phyloP scores from a whole-genome alignment of 306 rosid species.

The Lagenaria siceraria region DNA sequence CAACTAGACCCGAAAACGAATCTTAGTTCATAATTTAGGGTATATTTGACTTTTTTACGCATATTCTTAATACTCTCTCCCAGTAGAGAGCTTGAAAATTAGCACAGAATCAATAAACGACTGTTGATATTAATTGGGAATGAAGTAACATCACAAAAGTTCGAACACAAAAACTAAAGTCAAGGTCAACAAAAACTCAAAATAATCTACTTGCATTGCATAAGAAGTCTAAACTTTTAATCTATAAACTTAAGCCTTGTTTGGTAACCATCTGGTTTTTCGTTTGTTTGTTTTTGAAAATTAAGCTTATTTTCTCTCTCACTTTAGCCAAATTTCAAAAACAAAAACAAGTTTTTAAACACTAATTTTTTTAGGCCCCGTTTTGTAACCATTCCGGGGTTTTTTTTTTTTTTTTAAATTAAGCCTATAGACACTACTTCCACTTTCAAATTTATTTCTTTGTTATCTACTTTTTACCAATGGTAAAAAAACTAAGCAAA shows the following conservation, averaged over 20 bases:
- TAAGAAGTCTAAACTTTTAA: neutral
- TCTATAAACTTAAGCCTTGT: neutral
- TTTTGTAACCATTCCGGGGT: too few relatives aligned
- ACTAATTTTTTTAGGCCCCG: neutral
- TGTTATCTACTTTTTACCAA: too few relatives aligned
- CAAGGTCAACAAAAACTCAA: neutral
- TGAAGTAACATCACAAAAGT: neutral
- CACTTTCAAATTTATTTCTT: too few relatives aligned
- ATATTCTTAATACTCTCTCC: neutral
- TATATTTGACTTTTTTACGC: neutral
- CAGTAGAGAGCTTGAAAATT: neutral
- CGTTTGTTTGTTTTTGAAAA: neutral
- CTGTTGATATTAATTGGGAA: neutral
- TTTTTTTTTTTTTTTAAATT: too few relatives aligned
- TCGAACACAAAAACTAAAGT: neutral
- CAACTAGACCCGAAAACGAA: neutral
- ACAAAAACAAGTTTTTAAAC: too few relatives aligned
- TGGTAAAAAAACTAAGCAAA: too few relatives aligned
- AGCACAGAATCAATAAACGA: neutral
- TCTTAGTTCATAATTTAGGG: neutral
- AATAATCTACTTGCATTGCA: neutral
- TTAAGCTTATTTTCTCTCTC: too few relatives aligned
- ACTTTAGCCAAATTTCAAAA: too few relatives aligned
- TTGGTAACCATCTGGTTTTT: too few relatives aligned
- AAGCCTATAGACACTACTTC: too few relatives aligned